Conservation (phyloP, 306 rosid species). For the Datisca glomerata region DNA sequence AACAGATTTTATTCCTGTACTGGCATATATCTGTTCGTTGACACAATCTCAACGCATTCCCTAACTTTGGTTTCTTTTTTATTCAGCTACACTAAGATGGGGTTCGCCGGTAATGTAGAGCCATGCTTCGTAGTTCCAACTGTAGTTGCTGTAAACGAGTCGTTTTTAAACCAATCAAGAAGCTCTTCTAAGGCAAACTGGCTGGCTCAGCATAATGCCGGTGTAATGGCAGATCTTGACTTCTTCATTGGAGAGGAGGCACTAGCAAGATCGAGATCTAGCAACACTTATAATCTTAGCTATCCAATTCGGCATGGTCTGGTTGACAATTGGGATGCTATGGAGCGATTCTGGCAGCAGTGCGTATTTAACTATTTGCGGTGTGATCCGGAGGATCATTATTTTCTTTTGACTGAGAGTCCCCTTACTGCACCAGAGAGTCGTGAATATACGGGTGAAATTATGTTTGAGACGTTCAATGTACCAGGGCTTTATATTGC, state of each 20-base stretch:
- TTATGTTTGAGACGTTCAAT: constrained; percentile 97
- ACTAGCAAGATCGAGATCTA: constrained; percentile 59
- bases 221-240: constrained; percentile 99
- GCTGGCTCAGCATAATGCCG: constrained; percentile 90
- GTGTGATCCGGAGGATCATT: constrained; percentile 99
- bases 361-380: constrained; percentile 86
- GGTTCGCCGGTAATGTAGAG: constrained; percentile 92
- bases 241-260: constrained; percentile 98
- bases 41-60: too few species aligned
- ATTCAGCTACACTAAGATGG: constrained; percentile 90
- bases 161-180: constrained; percentile 67
- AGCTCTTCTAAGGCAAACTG: constrained; percentile 64
- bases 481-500: constrained; percentile 97
- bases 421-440: constrained; percentile 96
- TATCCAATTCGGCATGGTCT: constrained; percentile 85
- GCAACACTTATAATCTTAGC: constrained; percentile 68
- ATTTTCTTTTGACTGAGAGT: constrained; percentile 87
- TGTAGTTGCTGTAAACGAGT: constrained; percentile 82
- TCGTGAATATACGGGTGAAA: constrained; percentile 94
- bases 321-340: constrained; percentile 94
- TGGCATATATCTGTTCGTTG: too few species aligned
- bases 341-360: constrained; percentile 99
- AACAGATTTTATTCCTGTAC: too few species aligned
- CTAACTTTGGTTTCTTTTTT: not conserved
- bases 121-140: constrained; percentile 86